Percentiles rank a stretch among this genome's conserved stretches.
phyloP scores from a whole-genome alignment of 2,329 filamentous ascomycete genomes.

The Pyrenophora tritici-repentis region DNA sequence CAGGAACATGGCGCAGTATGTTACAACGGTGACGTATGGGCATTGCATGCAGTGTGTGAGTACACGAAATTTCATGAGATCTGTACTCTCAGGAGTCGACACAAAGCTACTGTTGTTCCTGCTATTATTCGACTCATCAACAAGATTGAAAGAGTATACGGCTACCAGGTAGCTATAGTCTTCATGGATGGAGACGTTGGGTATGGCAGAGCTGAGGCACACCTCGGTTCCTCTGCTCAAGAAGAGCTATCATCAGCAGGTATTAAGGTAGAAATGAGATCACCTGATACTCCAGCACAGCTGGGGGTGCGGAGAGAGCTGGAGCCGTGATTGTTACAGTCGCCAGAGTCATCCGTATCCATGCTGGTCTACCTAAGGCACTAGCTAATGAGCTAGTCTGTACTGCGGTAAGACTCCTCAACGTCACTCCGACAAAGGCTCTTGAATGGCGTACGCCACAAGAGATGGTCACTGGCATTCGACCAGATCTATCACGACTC shows the following conservation, averaged over 20 bases:
- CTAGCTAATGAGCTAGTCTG: slow-evolving; percentile 9
- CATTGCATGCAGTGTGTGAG: background rate
- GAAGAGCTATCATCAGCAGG: background rate
- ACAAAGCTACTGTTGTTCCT: slow-evolving; percentile 1
- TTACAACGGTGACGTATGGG: slow-evolving; percentile 8
- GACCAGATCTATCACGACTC: background rate
- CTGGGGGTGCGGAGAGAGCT: slow-evolving; percentile 5
- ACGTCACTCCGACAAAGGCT: slow-evolving; percentile 10
- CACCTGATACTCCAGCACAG: background rate
- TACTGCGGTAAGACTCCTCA: slow-evolving; percentile 14
- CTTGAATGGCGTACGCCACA: slow-evolving; percentile 1
- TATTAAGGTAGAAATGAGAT: slow-evolving; percentile 2
- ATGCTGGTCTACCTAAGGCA: slow-evolving; percentile 8
- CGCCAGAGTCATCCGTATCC: background rate
- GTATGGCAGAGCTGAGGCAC: background rate
- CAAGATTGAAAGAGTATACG: slow-evolving; percentile 1
- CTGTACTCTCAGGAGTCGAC: background rate
- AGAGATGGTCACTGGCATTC: background rate
- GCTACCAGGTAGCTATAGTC: slow-evolving; percentile 1
- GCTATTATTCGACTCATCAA: background rate
- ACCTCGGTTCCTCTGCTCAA: background rate
- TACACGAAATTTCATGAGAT: background rate
- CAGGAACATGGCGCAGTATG: slow-evolving; percentile 1
- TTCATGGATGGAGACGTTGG: slow-evolving; percentile 1
- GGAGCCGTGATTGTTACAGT: background rate